Conservation (phyloP, 2,329 filamentous ascomycete species). For the Fusarium sp. region DNA sequence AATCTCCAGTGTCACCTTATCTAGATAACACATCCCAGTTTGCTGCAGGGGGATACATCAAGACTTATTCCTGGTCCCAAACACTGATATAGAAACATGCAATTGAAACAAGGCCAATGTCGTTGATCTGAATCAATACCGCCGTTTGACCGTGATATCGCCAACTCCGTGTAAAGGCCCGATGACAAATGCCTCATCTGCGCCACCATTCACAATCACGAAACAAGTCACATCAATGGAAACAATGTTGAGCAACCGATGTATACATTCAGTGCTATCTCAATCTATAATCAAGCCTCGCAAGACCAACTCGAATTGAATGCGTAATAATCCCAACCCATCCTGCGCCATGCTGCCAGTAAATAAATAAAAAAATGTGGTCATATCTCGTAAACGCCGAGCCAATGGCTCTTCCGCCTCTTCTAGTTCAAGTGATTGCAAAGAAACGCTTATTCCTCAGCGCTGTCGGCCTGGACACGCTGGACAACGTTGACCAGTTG, state of each 20-base stretch:
- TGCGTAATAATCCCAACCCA: slow-evolving; percentile 34
- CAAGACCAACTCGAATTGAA: slow-evolving; percentile 18
- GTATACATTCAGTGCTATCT: slow-evolving; percentile 41
- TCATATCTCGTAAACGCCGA: slow-evolving; percentile 50
- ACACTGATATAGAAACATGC: too few relatives aligned
- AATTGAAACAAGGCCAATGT: too few relatives aligned
- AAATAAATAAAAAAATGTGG: slow-evolving; percentile 25
- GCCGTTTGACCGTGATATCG: background rate
- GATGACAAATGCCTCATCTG: background rate
- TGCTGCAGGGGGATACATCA: slow-evolving; percentile 2
- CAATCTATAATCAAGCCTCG: slow-evolving; percentile 40
- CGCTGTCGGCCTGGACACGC: slow-evolving; percentile 81
- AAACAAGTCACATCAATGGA: background rate
- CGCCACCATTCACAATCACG: background rate
- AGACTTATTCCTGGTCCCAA: background rate
- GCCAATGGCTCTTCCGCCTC: slow-evolving; percentile 29
- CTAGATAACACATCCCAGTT: slow-evolving; percentile 6
- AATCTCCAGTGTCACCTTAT: slow-evolving; percentile 1
- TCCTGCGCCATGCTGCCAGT: slow-evolving; percentile 49
- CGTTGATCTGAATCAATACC: background rate
- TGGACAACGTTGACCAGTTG: slow-evolving; percentile 83
- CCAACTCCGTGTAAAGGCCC: background rate
- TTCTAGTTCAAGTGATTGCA: slow-evolving; percentile 20
- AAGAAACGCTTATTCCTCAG: slow-evolving; percentile 59
- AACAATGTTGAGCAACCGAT: slow-evolving; percentile 27